These are phyloP conservation scores for Lasiosphaeriaceae sp. DNA, from an alignment of 495 filamentous ascomycete species.

Conservation along the genomic window DNA sequence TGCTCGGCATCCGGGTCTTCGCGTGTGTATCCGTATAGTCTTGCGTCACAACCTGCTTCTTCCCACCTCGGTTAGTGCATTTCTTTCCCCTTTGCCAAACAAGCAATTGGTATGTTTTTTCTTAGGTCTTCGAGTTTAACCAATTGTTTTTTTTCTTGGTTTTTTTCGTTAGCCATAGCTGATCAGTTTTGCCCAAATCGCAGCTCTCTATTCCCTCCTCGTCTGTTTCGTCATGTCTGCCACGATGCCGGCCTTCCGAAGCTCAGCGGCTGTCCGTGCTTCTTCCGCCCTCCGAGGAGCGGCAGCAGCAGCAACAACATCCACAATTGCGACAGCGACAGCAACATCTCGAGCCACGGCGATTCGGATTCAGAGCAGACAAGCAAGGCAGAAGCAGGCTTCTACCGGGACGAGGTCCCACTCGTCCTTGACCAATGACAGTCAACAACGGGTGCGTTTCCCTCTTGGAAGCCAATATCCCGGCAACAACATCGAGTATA, in stretches of 20 bases:
- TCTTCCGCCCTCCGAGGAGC: constrained; percentile 14
- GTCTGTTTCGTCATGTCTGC: constrained; percentile 14
- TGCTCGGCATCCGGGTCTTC: no score
- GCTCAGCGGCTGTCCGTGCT: constrained; percentile 16
- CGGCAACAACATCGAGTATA: not conserved
- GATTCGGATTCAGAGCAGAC: constrained; percentile 9
- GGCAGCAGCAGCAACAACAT: constrained; percentile 2
- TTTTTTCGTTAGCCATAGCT: no score
- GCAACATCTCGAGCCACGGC: constrained; percentile 4
- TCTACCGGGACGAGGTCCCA: constrained; percentile 29
- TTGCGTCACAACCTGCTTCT: not conserved
- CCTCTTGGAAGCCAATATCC: constrained; percentile 1
- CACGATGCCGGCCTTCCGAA: constrained; percentile 18
- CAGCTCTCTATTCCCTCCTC: not conserved
- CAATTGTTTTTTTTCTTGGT: no score
- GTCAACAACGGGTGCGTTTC: constrained; percentile 59
- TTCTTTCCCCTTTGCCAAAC: no score
- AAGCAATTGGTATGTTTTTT: not conserved
- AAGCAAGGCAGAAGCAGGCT: not conserved
- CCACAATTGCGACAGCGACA: constrained; percentile 3
- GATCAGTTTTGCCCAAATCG: no score
- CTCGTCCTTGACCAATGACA: constrained; percentile 50
- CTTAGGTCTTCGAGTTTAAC: no score
- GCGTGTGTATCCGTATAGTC: no score
- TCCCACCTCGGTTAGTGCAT: no score